phyloP scores from a whole-genome alignment of 2,329 filamentous ascomycete genomes.

The Pseudogymnoascus sp. region DNA sequence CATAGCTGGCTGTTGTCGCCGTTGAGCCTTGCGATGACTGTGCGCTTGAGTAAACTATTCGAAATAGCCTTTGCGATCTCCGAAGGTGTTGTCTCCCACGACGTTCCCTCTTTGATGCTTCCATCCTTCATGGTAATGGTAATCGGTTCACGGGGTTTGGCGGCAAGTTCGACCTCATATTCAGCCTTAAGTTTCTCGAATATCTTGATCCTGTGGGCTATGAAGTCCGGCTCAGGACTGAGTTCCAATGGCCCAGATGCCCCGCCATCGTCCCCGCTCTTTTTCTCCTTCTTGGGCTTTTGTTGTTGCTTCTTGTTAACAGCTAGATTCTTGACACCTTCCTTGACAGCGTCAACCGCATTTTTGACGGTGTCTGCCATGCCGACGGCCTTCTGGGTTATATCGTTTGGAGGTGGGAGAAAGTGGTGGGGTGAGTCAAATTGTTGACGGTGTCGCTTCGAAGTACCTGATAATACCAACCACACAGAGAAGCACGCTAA shows the following conservation, averaged over 20 bases:
- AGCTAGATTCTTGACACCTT: conserved; percentile 52
- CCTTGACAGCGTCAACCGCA: conserved; percentile 40
- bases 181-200: conserved; percentile 85
- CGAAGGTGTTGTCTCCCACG: conserved; percentile 86
- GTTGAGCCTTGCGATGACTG: conserved; percentile 77
- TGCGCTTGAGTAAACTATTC: conserved; percentile 78
- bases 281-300: conserved; percentile 42
- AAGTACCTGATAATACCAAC: conserved; percentile 1
- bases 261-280: conserved; percentile 34
- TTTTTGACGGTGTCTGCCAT: conserved; percentile 41
- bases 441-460: conserved; percentile 9
- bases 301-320: conserved; percentile 33
- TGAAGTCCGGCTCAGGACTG: conserved; percentile 59
- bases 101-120: conserved; percentile 61
- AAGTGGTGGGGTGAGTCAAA: conserved; percentile 7
- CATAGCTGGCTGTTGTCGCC: conserved; percentile 64
- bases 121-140: conserved; percentile 66
- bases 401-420: background rate
- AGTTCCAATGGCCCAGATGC: conserved; percentile 38
- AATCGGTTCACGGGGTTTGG: conserved; percentile 65
- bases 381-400: conserved; percentile 15
- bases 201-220: conserved; percentile 73
- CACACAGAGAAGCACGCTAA: background rate
- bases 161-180: conserved; percentile 66
- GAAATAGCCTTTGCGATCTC: conserved; percentile 70